Base-by-base conservation (phyloP, 495 filamentous ascomycete genomes). In the Hypoxylon intermedium region DNA sequence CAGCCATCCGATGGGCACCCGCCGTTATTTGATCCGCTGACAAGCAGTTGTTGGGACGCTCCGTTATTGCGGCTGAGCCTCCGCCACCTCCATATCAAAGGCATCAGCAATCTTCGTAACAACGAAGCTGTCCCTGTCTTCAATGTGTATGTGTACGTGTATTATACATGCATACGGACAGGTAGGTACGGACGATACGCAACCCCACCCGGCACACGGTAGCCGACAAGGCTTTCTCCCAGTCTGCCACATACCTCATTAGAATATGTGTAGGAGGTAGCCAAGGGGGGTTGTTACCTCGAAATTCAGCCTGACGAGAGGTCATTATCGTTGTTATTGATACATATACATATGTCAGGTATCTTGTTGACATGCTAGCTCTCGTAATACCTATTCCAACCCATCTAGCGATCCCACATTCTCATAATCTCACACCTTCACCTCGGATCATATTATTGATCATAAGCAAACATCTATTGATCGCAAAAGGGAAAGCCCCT, bases 61-160 rank as follows among this genome's bases (percentile, higher is more conserved):
- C 67, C 67, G 56, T 24, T 57, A 58, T 67, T 59, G 67, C 67
- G 63, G 63, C 67, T 69, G 67, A 67, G 67, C 66, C 47, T n/a
- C n/a, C n/a, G 21, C 51, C 53, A 31, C 28, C 50, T 42, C 44
- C 40, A 45, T 48, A 40, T 38, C 36, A 36, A 37, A 18, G 34
- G 20, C 9, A 50, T 18, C 11, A 23, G 24, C 24, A 26, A 7
- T 26, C 24, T 26, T 3, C n/a, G n/a, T n/a, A n/a, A n/a, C n/a
- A n/a, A n/a, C n/a, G 24, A 26, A 26, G 24, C 24, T 26, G 24
- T 7, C 24, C 7, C 24, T 26, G 7, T 26, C 24, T 26, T 4
- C 24, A 26, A 7, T 7, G 7, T 26, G 7, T 7, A 26, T 26
- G 24, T 7, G 7, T 26, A 26, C 24, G 7, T 26, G 7, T 7